Evolutionary conservation across 2,329 filamentous ascomycete species (phyloP).

Genomic region (Fusarium dimerum): DNA sequence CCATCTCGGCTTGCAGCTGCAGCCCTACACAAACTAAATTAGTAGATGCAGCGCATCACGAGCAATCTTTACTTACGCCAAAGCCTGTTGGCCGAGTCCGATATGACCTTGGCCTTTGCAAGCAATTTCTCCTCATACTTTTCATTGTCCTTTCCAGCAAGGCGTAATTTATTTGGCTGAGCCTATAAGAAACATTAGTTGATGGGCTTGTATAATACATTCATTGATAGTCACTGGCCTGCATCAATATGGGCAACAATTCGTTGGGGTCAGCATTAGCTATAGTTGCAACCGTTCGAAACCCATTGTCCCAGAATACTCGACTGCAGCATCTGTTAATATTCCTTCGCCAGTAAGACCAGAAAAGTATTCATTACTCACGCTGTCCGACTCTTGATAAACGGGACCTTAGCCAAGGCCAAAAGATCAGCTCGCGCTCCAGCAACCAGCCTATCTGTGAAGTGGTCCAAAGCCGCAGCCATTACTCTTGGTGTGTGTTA

Average conservation of each 20-base stretch:
- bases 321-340: conserved; percentile 32
- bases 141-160: conserved; percentile 55
- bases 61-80: conserved; percentile 56
- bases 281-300: conserved; percentile 65
- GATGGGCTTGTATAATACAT: background rate
- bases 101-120: conserved; percentile 67
- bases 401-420: conserved; percentile 70
- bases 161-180: conserved; percentile 64
- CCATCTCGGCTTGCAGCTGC: conserved; percentile 53
- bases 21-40: conserved; percentile 38
- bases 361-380: conserved; percentile 33
- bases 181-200: conserved; percentile 44
- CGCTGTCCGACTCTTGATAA: conserved; percentile 76
- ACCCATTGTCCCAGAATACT: conserved; percentile 76
- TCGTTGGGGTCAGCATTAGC: conserved; percentile 70
- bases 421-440: conserved; percentile 72
- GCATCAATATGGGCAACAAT: conserved; percentile 70
- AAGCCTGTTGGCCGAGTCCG: conserved; percentile 66
- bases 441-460: conserved; percentile 71
- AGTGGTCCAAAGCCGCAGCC: conserved; percentile 72
- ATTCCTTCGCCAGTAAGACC: background rate
- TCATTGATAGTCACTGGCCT: conserved; percentile 45
- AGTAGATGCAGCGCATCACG: conserved; percentile 9
- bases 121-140: conserved; percentile 65
- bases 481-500: conserved; percentile 54